Conservation (phyloP, 257 asterid species). For the Capsicum chinense region DNA sequence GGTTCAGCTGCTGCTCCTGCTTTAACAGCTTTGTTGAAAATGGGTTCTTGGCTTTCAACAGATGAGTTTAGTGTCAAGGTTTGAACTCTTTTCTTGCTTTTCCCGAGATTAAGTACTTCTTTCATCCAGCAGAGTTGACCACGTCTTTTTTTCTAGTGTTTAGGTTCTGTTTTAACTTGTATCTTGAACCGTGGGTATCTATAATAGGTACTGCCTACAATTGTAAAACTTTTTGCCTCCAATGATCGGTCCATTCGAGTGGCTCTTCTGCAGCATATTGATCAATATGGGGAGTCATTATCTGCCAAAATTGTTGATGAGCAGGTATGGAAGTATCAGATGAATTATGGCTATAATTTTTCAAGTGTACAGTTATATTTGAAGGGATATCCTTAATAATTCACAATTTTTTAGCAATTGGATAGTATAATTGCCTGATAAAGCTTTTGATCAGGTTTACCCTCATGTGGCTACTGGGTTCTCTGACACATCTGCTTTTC, state of each 20-base stretch:
- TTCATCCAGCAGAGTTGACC: slow-evolving; percentile 23
- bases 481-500: slow-evolving; percentile 92
- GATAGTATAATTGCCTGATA: not conserved
- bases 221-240: slow-evolving; percentile 88
- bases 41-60: slow-evolving; percentile 86
- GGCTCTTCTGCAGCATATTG: slow-evolving; percentile 89
- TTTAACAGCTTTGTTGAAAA: slow-evolving; percentile 84
- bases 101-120: slow-evolving; percentile 17
- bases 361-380: slow-evolving; percentile 29
- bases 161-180: slow-evolving; percentile 20
- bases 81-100: slow-evolving; percentile 32
- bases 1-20: slow-evolving; percentile 99
- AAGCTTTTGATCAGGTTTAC: slow-evolving; percentile 64
- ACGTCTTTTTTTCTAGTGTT: not conserved
- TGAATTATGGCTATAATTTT: slow-evolving; percentile 29
- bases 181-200: slow-evolving; percentile 12
- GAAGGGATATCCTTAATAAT: not conserved
- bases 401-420: not conserved
- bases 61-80: slow-evolving; percentile 90
- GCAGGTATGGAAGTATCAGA: slow-evolving; percentile 60
- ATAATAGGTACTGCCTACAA: slow-evolving; percentile 75
- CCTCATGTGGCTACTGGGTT: slow-evolving; percentile 97
- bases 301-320: slow-evolving; percentile 89
- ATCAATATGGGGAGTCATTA: slow-evolving; percentile 90
- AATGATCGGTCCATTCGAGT: slow-evolving; percentile 91